Evolutionary conservation across 2,329 filamentous ascomycete genomes (phyloP), one percentile per base, ranked within the genome.

Genomic region (Penicillium sp.): DNA sequence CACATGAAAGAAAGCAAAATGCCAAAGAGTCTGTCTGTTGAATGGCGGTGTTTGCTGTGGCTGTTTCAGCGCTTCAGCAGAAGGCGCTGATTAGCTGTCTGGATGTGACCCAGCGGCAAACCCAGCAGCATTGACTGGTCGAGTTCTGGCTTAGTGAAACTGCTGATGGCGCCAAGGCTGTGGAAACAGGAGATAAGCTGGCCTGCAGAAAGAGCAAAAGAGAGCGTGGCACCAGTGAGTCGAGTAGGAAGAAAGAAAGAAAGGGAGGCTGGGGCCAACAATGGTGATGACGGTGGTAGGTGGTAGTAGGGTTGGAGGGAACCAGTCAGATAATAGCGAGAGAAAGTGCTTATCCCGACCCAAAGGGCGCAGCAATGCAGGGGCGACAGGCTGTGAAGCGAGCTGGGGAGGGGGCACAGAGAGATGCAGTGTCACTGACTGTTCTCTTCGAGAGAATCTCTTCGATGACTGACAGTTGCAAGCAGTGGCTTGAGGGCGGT

Each of bases 61-160:
- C 51, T 53, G 26, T 47, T 53, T 53, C 51, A 53, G 51, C 42
- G 51, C 50, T 52, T 46, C 50, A 35, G 42, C 50, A 30, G 50
- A 52, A 52, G 50, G 50, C 42, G 51, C 51, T 23, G 50, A 33
- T 9, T 30, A 52, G 50, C 50, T 35, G 51, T 53, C 6, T 38
- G 42, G 30, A 53, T 47, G 42, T 42, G 51, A 53, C 42, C 20
- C 28, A n/a, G 42, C 42, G 16, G 51, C 42, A 20, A 47, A 23
- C 23, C 40, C 30, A 47, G 33, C 33, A 33, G 42, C 51, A 53
- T 53, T n/a, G 50, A 35, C 11, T 12, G 38, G 33, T 30, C 35
- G 26, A 20, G 14, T 21, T 45, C 23, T n/a, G 51, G 45, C 42
- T 35, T 24, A 30, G 33, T 3, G 14, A 40, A 24, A 21, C 33